Evolutionary conservation across 164 flowering plant species (phyloP).

Genomic region (Vitis riparia): DNA sequence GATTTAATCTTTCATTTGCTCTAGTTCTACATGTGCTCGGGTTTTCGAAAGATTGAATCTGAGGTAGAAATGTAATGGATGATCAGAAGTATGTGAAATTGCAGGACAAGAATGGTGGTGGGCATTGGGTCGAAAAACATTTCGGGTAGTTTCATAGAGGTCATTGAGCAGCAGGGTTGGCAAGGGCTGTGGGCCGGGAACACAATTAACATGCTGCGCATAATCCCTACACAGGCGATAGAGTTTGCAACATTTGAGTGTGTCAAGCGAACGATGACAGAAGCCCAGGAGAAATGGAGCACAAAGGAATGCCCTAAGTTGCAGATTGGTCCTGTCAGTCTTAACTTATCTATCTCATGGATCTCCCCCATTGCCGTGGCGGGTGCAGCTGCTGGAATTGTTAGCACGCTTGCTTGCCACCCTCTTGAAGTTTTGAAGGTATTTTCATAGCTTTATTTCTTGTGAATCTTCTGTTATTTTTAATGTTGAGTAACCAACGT

Average conservation of each 20-base stretch:
- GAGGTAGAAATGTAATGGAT: no score
- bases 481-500: no score
- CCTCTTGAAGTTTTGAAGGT: slow-evolving; percentile 52
- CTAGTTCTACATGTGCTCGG: no score
- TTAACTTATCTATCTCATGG: slow-evolving; percentile 74
- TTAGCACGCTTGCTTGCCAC: slow-evolving; percentile 83
- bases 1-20: no score
- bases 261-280: slow-evolving; percentile 80
- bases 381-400: slow-evolving; percentile 96
- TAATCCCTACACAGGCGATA: slow-evolving; percentile 95
- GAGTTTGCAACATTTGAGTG: slow-evolving; percentile 92
- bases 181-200: slow-evolving; percentile 98
- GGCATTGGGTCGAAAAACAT: slow-evolving; percentile 87
- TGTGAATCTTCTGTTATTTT: no score
- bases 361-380: slow-evolving; percentile 93
- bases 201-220: slow-evolving; percentile 84
- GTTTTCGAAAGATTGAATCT: neutral
- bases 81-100: slow-evolving; percentile 1
- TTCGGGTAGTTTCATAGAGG: slow-evolving; percentile 77
- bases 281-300: slow-evolving; percentile 71
- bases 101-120: slow-evolving; percentile 96
- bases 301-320: slow-evolving; percentile 49
- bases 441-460: no score
- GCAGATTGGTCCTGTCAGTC: slow-evolving; percentile 53
- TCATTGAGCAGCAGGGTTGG: slow-evolving; percentile 90